phyloP scores from a whole-genome alignment of 495 filamentous ascomycete species.

The Penicillium pulvis region DNA sequence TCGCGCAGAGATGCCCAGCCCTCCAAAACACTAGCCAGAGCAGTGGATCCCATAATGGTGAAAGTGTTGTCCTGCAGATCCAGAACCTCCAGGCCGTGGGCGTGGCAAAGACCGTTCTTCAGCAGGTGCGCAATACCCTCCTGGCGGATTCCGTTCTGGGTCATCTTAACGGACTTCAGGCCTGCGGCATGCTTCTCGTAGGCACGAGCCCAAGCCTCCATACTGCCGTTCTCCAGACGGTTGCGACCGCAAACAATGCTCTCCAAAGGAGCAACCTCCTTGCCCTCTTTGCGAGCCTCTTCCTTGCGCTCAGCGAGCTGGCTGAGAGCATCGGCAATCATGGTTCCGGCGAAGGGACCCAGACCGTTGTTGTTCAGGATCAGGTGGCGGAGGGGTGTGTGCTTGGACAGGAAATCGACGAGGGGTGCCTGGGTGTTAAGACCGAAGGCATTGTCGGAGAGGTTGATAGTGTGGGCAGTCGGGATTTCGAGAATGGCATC shows the following conservation, averaged over 20 bases:
- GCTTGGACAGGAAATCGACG: conserved; percentile 80
- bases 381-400: conserved; percentile 85
- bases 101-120: conserved; percentile 70
- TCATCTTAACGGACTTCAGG: conserved; percentile 90
- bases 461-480: conserved; percentile 85
- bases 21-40: conserved; percentile 70
- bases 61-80: conserved; percentile 99
- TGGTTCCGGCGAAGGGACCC: conserved; percentile 81
- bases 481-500: conserved; percentile 81
- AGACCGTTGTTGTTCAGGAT: conserved; percentile 99
- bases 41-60: conserved; percentile 75
- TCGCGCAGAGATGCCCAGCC: conserved; percentile 78
- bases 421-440: conserved; percentile 84
- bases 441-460: conserved; percentile 97
- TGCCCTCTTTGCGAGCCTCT: conserved; percentile 65
- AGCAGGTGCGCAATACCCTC: conserved; percentile 83
- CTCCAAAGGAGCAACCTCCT: conserved; percentile 78
- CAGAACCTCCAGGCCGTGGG: conserved; percentile 65
- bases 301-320: conserved; percentile 81
- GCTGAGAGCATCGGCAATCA: conserved; percentile 77
- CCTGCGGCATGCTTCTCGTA: conserved; percentile 75
- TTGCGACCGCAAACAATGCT: conserved; percentile 96
- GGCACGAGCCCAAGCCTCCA: conserved; percentile 89
- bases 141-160: conserved; percentile 95
- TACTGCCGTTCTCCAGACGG: conserved; percentile 90